Evolutionary conservation across 106 monocot species (phyloP), one percentile per base, ranked within the genome.

Genomic region (Allium cepa): DNA sequence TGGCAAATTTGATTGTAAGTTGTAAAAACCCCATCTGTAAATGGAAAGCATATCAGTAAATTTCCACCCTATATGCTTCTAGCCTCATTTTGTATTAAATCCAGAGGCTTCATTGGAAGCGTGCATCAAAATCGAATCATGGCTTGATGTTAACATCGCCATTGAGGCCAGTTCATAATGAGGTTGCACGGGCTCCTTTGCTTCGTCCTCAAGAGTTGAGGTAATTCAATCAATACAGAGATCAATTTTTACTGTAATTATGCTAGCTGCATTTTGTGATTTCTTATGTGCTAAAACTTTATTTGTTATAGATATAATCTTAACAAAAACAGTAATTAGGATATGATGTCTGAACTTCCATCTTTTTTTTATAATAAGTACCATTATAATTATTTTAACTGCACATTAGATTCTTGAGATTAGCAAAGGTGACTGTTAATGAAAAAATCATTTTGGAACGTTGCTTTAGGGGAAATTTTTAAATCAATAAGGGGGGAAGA

Each of bases 1-100:
- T 89, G 17, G 88, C 88, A 72, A 82, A 85, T 77, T 69, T 89
- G n/a, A 89, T 82, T 77, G 88, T 85, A 85, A 72, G 88, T 74
- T 0, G 11, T 48, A 47, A 26, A 26, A 14, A 9, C 22, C 53
- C 46, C 46, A 55, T 16, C 46, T 15, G 16, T 9, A 22, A 50
- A 68, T 28, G 22, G 47, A 28, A 12, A 17, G 66, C 47, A 51
- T 22, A 22, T 14, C 14, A 46, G n/a, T 63, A 15, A 10, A 17
- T 55, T 64, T 46, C 46, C 26, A 9, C 26, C 4, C 28, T 50
- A 59, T 67, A 4, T 67, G 66, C 27, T 17, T 50, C 17, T 64
- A 53, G 26, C 17, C n/a, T 60, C 53, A 46, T 18, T 46, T 15
- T 46, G 59, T 14, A 51, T 53, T 70, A 10, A 12, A 8, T 68